Conservation (phyloP, 2,329 filamentous ascomycete genomes). For the Aspergillus clavatus region DNA sequence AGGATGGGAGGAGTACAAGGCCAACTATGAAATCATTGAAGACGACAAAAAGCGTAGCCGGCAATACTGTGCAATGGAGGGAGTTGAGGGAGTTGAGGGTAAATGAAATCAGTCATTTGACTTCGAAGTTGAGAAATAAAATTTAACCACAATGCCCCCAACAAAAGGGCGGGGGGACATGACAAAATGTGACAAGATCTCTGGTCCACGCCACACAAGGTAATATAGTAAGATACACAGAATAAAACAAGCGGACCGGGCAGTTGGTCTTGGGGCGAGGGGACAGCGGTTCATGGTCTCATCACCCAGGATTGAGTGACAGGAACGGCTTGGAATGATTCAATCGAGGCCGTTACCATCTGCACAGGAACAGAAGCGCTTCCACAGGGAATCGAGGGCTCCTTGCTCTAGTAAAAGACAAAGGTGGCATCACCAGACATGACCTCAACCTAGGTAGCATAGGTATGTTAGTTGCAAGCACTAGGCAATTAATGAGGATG, state of each 20-base stretch:
- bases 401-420: slow-evolving; percentile 37
- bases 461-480: slow-evolving; percentile 7
- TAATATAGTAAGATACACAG: slow-evolving; percentile 36
- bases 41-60: not conserved
- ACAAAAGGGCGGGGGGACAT: slow-evolving; percentile 13
- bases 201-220: slow-evolving; percentile 25
- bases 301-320: not conserved
- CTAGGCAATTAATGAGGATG: not conserved
- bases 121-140: slow-evolving; percentile 19
- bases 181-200: slow-evolving; percentile 22
- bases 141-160: slow-evolving; percentile 20
- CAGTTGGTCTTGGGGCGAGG: slow-evolving; percentile 29
- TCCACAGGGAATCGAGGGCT: not conserved
- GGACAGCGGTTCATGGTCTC: slow-evolving; percentile 3
- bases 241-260: slow-evolving; percentile 28
- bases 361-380: slow-evolving; percentile 5
- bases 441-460: slow-evolving; percentile 44
- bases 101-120: slow-evolving; percentile 12
- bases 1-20: not conserved
- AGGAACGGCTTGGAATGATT: not conserved
- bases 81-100: not conserved
- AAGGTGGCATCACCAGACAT: slow-evolving; percentile 48
- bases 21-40: not conserved
- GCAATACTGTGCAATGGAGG: slow-evolving; percentile 6
- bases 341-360: slow-evolving; percentile 2